Evolutionary conservation across 208 protist species (phyloP).

Genomic region (Trichomonas vaginalis): DNA sequence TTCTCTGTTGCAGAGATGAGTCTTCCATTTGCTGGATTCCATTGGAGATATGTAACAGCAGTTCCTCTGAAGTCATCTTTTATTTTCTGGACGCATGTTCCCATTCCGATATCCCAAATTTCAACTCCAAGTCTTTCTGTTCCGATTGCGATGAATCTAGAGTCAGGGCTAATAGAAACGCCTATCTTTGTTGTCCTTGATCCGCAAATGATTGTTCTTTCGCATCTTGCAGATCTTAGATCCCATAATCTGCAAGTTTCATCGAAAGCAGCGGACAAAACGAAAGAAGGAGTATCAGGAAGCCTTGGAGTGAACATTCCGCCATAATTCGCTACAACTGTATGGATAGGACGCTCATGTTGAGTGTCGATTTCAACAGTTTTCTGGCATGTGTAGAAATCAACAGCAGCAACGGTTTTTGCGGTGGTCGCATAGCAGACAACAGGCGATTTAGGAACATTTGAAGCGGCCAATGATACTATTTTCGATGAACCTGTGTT

Average conservation of each 20-base stretch:
- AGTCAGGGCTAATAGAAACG: not conserved
- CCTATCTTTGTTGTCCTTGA: not conserved
- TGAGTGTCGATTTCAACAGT: not conserved
- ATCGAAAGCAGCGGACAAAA: not conserved
- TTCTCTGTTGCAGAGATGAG: not conserved
- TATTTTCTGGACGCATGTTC: not conserved
- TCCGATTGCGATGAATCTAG: not conserved
- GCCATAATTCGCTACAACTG: not conserved
- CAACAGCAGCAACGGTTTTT: not conserved
- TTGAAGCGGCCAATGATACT: not conserved
- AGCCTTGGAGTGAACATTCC: not conserved
- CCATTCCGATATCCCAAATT: not conserved
- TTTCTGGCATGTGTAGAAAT: not conserved
- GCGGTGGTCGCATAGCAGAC: not conserved
- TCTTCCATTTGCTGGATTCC: not conserved
- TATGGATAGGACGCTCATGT: not conserved
- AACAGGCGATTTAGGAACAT: not conserved
- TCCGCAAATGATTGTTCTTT: not conserved
- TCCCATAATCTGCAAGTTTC: not conserved
- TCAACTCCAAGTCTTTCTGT: not conserved
- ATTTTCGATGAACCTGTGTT: not conserved
- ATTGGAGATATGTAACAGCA: not conserved
- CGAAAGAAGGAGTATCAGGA: not conserved
- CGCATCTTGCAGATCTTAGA: not conserved
- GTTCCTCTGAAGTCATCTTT: not conserved